These are phyloP conservation scores for Yamadazyma scolyti DNA, from an alignment of 805 yeast genomes.

Conservation along the genomic window DNA sequence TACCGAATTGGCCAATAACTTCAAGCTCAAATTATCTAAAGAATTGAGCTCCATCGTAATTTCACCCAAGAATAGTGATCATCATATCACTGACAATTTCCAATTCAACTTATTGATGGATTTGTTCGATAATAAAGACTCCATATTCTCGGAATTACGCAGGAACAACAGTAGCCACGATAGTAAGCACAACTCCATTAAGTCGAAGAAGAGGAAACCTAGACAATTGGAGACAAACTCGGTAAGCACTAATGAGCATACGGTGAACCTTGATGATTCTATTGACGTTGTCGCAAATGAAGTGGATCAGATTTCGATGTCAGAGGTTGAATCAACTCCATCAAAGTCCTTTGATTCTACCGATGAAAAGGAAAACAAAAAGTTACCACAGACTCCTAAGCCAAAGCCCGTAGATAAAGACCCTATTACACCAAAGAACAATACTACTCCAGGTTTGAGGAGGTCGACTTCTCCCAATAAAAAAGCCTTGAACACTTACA, in stretches of 20 bases:
- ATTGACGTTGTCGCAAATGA: conserved; percentile 4
- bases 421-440: conserved; percentile 15
- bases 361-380: not conserved
- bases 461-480: conserved; percentile 40
- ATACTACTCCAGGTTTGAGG: conserved; percentile 19
- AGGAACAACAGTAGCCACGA: conserved; percentile 24
- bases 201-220: conserved; percentile 1
- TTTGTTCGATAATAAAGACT: conserved; percentile 54
- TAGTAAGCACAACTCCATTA: not conserved
- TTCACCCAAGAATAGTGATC: conserved; percentile 17
- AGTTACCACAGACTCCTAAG: conserved; percentile 8
- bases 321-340: not conserved
- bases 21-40: conserved; percentile 51
- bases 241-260: not conserved
- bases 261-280: conserved; percentile 1
- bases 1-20: conserved; percentile 27
- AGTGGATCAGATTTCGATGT: conserved; percentile 2
- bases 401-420: conserved; percentile 3
- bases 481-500: conserved; percentile 21
- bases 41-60: conserved; percentile 40
- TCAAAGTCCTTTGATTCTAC: conserved; percentile 2
- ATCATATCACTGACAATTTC: conserved; percentile 49
- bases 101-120: conserved; percentile 60
- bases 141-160: conserved; percentile 61
- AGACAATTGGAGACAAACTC: too few species aligned